Base-by-base conservation (phyloP, 257 asterid species). In the Ilex asprella region DNA sequence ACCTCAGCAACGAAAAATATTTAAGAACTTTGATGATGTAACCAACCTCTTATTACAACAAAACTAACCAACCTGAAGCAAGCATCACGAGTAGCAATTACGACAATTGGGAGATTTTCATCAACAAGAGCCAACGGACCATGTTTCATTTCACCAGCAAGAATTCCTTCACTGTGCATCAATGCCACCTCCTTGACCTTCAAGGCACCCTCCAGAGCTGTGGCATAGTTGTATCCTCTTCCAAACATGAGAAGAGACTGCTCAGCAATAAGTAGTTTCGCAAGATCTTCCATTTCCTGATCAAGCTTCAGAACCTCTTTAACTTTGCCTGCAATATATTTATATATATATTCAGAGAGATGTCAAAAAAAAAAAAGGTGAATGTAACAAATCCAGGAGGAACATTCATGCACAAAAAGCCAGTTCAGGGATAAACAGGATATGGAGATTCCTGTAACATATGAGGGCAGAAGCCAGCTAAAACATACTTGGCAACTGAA, bases 131-230 rank as follows among this genome's bases (percentile, higher is more conserved):
- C 99, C 79, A 92, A 76, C 30, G 97, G 99, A 14, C 99, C 99
- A 39, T 92, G 99, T 70, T 92, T 92, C 99, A 92, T 92, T 79
- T 92, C 99, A 56, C 99, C 99, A 35, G 97, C 97, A 69, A 92
- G 95, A 75, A 92, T 89, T 64, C 99, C 99, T 80, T 89, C 97
- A 68, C 99, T 92, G 73, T 92, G 99, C 99, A 92, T 92, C 35
- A 92, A 95, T 39, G 99, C 81, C 58, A 92, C 99, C 84, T 92
- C 99, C 79, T 92, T 89, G 58, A 92, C 99, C 86, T 92, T 92
- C 85, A 92, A 62, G 49, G 99, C 99, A 46, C 99, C 99, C 82
- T 92, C 99, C 70, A 92, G 65, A 53, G 99, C 95, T 43, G 97
- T 87, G 31, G 99, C 97, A 50, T 85, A 87, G 75, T 92, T 92